Evolutionary conservation across 768 basidiomycete genomes (phyloP).

Genomic region (Daedaleopsis sinensis): DNA sequence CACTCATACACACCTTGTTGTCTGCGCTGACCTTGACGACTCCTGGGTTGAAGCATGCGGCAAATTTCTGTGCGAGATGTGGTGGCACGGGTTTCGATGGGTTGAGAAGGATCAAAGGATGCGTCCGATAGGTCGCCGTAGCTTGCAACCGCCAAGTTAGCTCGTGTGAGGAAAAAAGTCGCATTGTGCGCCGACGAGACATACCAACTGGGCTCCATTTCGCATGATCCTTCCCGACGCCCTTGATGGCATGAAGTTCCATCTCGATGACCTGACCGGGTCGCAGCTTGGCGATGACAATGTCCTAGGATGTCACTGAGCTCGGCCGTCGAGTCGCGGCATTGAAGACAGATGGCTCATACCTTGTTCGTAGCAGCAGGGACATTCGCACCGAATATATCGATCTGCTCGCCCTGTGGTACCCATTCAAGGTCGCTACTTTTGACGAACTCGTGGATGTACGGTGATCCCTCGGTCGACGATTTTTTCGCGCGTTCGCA

Average conservation of each 20-base stretch:
- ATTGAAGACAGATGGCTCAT: neutral
- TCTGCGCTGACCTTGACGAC: slow-evolving; percentile 66
- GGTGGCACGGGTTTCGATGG: slow-evolving; percentile 76
- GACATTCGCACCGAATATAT: slow-evolving; percentile 51
- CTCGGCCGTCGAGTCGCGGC: no score
- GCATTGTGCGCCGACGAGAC: slow-evolving; percentile 25
- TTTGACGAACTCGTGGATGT: slow-evolving; percentile 41
- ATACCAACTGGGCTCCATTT: slow-evolving; percentile 95
- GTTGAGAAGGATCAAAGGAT: slow-evolving; percentile 77
- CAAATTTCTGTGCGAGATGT: slow-evolving; percentile 79
- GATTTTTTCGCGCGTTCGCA: slow-evolving; percentile 66
- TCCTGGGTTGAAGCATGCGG: slow-evolving; percentile 84
- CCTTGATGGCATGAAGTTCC: slow-evolving; percentile 90
- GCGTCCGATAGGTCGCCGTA: slow-evolving; percentile 92
- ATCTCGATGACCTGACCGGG: slow-evolving; percentile 88
- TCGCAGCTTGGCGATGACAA: slow-evolving; percentile 88
- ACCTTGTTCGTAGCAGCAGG: slow-evolving; percentile 64
- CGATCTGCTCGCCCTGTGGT: slow-evolving; percentile 80
- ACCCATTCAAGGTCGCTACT: slow-evolving; percentile 75
- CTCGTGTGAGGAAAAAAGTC: neutral
- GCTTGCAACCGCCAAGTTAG: slow-evolving; percentile 48
- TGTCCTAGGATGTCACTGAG: slow-evolving; percentile 44
- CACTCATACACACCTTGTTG: slow-evolving; percentile 47
- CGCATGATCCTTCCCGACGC: slow-evolving; percentile 92
- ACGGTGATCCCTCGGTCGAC: slow-evolving; percentile 39